Conservation (phyloP, 352 stramenopile genomes). For the Pythium vanterpoolii region DNA sequence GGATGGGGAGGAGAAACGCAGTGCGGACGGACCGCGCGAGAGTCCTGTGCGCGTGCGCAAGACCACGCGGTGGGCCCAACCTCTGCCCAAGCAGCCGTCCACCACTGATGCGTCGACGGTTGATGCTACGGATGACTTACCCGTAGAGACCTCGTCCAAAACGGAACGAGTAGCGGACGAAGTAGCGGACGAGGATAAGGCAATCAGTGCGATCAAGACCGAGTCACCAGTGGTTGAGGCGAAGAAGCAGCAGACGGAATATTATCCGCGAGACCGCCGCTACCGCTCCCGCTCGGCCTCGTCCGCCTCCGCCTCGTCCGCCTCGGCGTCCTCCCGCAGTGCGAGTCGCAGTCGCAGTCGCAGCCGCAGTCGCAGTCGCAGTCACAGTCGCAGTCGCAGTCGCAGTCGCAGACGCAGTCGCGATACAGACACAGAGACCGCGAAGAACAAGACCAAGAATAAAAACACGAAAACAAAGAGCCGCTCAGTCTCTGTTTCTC, state of each 20-base stretch:
- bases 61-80: slow-evolving; percentile 22
- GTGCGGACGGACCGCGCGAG: background rate
- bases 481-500: no score
- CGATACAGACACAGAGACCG: background rate
- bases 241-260: slow-evolving; percentile 4
- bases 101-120: background rate
- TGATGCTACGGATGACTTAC: background rate
- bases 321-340: slow-evolving; percentile 14
- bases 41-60: slow-evolving; percentile 14
- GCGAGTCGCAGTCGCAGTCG: slow-evolving; percentile 18
- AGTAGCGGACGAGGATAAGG: background rate
- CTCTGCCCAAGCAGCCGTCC: slow-evolving; percentile 5
- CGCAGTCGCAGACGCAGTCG: slow-evolving; percentile 3
- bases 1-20: background rate
- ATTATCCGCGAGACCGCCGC: slow-evolving; percentile 8
- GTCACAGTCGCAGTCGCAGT: slow-evolving; percentile 16
- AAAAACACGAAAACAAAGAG: background rate
- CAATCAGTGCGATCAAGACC: background rate
- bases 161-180: background rate
- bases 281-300: slow-evolving; percentile 29
- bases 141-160: background rate
- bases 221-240: background rate
- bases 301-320: slow-evolving; percentile 25
- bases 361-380: slow-evolving; percentile 1
- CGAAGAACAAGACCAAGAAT: background rate